A percentile compares a stretch with the other conserved stretches of the same genome.
These are phyloP conservation scores for Colletotrichum sp. DNA, from an alignment of 2,329 filamentous ascomycete genomes.

Conservation along the genomic window DNA sequence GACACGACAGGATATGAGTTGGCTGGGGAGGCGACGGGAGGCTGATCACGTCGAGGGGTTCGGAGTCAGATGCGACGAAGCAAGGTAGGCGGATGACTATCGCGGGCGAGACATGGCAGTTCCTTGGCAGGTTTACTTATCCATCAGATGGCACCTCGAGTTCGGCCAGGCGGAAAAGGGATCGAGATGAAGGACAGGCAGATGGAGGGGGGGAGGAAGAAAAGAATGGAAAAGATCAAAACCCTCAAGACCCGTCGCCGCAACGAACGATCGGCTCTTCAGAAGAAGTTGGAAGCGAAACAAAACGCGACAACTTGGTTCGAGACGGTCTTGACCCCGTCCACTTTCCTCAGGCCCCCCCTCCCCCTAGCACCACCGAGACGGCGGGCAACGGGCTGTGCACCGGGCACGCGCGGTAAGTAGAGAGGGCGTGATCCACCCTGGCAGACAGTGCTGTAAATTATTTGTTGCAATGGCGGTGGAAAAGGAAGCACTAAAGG, in stretches of 20 bases:
- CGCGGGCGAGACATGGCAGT: constrained; percentile 12
- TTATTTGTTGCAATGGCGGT: background rate
- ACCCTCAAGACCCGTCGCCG: background rate
- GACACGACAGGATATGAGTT: background rate
- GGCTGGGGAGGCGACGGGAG: background rate
- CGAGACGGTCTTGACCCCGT: background rate
- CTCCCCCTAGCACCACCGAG: background rate
- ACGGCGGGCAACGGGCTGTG: background rate
- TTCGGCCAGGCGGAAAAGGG: background rate
- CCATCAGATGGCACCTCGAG: background rate
- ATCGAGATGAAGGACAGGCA: background rate
- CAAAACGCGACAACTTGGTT: background rate
- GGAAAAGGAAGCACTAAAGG: background rate
- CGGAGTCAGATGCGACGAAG: constrained; percentile 15
- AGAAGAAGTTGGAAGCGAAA: background rate
- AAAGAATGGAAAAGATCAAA: background rate
- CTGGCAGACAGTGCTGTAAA: background rate
- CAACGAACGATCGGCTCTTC: background rate
- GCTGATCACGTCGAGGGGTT: constrained; percentile 2
- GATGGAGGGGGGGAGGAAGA: background rate
- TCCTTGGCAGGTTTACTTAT: constrained; percentile 3
- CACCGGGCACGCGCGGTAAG: constrained; percentile 19
- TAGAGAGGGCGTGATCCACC: constrained; percentile 10
- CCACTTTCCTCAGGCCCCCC: background rate
- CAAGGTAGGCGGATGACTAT: constrained; percentile 17